Evolutionary conservation across 1,284 basidiomycete species (phyloP).

Genomic region (Ustilago loliicola): DNA sequence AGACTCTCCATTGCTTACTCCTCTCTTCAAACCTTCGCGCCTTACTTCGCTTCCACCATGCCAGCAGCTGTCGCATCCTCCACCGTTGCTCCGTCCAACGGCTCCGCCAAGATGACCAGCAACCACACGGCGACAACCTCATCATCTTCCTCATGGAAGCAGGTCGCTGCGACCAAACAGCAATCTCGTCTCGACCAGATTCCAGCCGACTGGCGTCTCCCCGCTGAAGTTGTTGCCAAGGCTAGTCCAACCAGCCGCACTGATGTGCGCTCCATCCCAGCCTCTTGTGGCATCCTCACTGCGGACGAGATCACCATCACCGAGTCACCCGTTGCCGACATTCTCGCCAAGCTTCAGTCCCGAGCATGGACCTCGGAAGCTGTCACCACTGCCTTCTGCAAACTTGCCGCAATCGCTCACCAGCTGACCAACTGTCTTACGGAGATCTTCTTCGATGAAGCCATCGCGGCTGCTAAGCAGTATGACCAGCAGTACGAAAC

Average conservation of each 20-base stretch:
- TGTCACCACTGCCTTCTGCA: conserved; percentile 52
- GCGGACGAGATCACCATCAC: conserved; percentile 41
- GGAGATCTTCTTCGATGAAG: conserved; percentile 49
- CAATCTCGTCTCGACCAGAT: conserved; percentile 34
- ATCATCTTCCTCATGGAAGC: conserved; percentile 32
- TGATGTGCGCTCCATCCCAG: conserved; percentile 39
- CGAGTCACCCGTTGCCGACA: conserved; percentile 20
- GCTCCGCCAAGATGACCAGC: conserved; percentile 20
- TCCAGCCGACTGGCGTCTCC: conserved; percentile 36
- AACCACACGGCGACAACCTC: background rate
- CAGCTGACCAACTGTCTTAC: conserved; percentile 56
- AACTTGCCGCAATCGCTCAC: conserved; percentile 55
- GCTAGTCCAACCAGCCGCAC: conserved; percentile 21
- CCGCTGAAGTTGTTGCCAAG: conserved; percentile 14
- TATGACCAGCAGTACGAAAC: conserved; percentile 20
- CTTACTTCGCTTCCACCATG: conserved; percentile 11
- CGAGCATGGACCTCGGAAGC: conserved; percentile 38
- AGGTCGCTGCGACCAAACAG: conserved; percentile 38
- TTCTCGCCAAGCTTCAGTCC: conserved; percentile 24
- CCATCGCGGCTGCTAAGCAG: conserved; percentile 33
- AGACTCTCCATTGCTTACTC: background rate
- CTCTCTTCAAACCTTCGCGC: background rate
- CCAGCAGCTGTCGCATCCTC: conserved; percentile 24
- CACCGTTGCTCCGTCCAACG: conserved; percentile 10
- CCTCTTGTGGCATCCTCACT: conserved; percentile 37